Base-by-base conservation (phyloP, 2,329 filamentous ascomycete genomes). In the Aureobasidium sp. region DNA sequence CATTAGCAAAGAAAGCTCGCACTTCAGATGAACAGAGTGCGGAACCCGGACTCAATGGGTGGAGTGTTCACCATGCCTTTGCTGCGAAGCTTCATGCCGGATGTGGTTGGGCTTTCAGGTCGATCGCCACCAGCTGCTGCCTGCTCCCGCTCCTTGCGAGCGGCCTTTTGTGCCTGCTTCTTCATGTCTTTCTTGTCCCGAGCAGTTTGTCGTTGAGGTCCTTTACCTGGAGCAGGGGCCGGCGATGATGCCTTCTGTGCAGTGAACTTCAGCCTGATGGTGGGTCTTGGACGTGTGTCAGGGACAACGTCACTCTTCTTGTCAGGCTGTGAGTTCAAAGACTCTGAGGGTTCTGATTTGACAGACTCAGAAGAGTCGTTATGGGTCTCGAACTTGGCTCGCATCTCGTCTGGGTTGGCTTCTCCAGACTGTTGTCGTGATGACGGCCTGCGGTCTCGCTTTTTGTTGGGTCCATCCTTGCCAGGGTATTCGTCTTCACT, bases 401-500 rank as follows among this genome's bases (percentile, higher is more conserved):
- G 66, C 10, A 68, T 69, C 59, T 72, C 69, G 47, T 64, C 68
- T 62, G 64, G 68, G 68, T 64, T 66, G 21, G 60, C 59, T 54
- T 66, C 59, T 53, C 68, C 44, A 65, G 65, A 64, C 67, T 49
- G 63, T 57, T 64, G 74, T 72, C 75, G 73, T n/a, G 75, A 73
- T 53, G 77, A 76, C 55, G 75, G 74, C 6, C 78, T 72, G 34
- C 78, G 75, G 45, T 78, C 77, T 62, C 77, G 76, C 66, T 79
- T 79, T 72, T 83, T 83, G 64, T 77, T 79, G n/a, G 81, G 78
- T 7, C 76, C 78, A n/a, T 72, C 69, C 59, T 71, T 65, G 27
- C 73, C 68, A 13, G 57, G 57, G 30, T 68, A 68, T 10, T 79
- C 78, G 27, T 81, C 79, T 16, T 82, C 80, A 55, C 76, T 77